These are phyloP conservation scores for Prunus salicina DNA, from an alignment of 306 rosid species.

Conservation along the genomic window DNA sequence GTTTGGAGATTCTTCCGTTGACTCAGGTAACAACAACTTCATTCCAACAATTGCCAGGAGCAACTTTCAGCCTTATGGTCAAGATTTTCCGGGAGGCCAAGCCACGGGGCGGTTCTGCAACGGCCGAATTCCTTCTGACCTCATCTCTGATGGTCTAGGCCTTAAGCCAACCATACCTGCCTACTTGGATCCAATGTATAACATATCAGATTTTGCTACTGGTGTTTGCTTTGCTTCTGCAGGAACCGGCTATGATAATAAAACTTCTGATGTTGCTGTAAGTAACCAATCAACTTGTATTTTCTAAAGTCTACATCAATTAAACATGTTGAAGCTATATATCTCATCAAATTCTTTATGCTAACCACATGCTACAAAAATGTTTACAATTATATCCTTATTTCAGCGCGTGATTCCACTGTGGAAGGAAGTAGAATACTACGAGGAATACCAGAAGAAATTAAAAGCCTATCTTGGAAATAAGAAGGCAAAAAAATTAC, in stretches of 20 bases:
- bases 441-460: slow-evolving; percentile 49
- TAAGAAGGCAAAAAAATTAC: slow-evolving; percentile 33
- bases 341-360: neutral
- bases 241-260: slow-evolving; percentile 62
- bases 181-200: slow-evolving; percentile 50
- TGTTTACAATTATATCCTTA: too few relatives aligned
- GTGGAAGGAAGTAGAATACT: slow-evolving; percentile 66
- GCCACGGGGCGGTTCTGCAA: slow-evolving; percentile 60
- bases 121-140: slow-evolving; percentile 53
- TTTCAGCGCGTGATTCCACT: slow-evolving; percentile 57
- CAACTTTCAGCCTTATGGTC: slow-evolving; percentile 62
- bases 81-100: slow-evolving; percentile 43
- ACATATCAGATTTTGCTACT: slow-evolving; percentile 47
- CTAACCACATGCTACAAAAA: too few relatives aligned
- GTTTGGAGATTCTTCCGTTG: slow-evolving; percentile 69
- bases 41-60: slow-evolving; percentile 59
- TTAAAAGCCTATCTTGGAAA: slow-evolving; percentile 35
- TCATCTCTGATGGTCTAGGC: slow-evolving; percentile 56
- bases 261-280: slow-evolving; percentile 53
- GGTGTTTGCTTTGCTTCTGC: slow-evolving; percentile 81
- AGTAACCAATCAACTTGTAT: slow-evolving; percentile 15
- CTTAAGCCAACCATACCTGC: slow-evolving; percentile 51
- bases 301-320: neutral
- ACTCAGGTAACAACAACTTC: slow-evolving; percentile 70
- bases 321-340: neutral